Evolutionary conservation across 1,139 yeast genomes (phyloP).

Genomic region (Meyerozyma sp.): DNA sequence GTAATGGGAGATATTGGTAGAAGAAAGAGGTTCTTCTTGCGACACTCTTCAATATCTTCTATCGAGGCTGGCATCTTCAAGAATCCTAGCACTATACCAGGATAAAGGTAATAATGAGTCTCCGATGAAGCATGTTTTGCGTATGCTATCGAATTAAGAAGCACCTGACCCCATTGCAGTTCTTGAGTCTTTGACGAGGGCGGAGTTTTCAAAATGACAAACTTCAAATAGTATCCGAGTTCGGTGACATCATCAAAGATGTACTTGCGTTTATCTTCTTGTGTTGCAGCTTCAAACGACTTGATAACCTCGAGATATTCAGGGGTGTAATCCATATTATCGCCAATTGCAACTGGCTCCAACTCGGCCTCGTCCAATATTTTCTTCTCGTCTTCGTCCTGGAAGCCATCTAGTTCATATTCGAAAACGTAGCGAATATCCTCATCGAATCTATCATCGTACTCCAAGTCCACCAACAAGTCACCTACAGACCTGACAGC

Average conservation of each 20-base stretch:
- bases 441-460: constrained; percentile 67
- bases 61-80: constrained; percentile 33
- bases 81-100: constrained; percentile 45
- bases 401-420: constrained; percentile 41
- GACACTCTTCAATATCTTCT: constrained; percentile 19
- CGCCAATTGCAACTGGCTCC: background rate
- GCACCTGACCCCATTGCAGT: constrained; percentile 32
- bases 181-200: constrained; percentile 3
- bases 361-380: constrained; percentile 4
- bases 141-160: constrained; percentile 46
- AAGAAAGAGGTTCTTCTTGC: constrained; percentile 21
- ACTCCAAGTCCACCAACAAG: constrained; percentile 50
- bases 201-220: constrained; percentile 4
- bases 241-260: constrained; percentile 4
- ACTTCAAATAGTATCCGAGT: background rate
- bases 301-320: background rate
- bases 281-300: background rate
- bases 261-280: background rate
- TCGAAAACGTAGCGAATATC: constrained; percentile 71
- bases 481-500: constrained; percentile 48
- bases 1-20: constrained; percentile 41
- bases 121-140: constrained; percentile 36
- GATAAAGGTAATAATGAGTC: constrained; percentile 24
- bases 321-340: background rate
- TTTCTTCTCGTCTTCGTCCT: constrained; percentile 7